Base-by-base conservation (phyloP, 2,329 filamentous ascomycete species). In the Coleophoma eucalyptorum region DNA sequence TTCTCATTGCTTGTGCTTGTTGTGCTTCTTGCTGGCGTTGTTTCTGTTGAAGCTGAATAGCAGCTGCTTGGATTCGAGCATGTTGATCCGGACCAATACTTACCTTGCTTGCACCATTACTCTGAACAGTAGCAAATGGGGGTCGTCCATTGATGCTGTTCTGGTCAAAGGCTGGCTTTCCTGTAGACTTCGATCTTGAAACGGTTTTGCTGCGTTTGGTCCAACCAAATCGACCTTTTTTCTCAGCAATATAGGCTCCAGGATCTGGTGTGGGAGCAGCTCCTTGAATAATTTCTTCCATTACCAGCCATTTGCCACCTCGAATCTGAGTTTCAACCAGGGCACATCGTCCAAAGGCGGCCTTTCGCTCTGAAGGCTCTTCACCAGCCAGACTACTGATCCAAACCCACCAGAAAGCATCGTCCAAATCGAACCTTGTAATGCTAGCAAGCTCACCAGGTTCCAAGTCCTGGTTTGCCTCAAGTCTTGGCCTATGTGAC, bases 391-490 rank as follows among this genome's bases (percentile, higher is more conserved):
- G 74, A 76, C 93, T 97, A 60, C 84, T 95, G 79, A 99, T 97
- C 94, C 94, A 99, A 4, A 97, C 94, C 93, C 94, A 97, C 94
- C 94, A 99, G 69, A 99, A 99, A 1, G 91, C 87, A 67, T 97
- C 93, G 61, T 99, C 94, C 5, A 99, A 77, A 55, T 94, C 86
- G 51, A 97, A 81, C 35, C 80, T 80, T 20, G 82, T 88, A 64
- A 99, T 96, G 65, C 91, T 97, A 31, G 94, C 94, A 51, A 99
- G 78, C 75, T 99, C 94, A 47, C 91, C 94, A 0, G 93, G 94
- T 57, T 97, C 91, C 0, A 97, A 75, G 38, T 82, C 76, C 20
- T 71, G 71, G 49, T 89, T 83, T 13, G 78, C 78, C 57, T 91
- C 85, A n/a, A 90, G 73, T 52, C 84, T 80, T 41, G 87, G 84